These are phyloP conservation scores for Diplodia seriata DNA, from an alignment of 2,329 filamentous ascomycete genomes.

Conservation along the genomic window DNA sequence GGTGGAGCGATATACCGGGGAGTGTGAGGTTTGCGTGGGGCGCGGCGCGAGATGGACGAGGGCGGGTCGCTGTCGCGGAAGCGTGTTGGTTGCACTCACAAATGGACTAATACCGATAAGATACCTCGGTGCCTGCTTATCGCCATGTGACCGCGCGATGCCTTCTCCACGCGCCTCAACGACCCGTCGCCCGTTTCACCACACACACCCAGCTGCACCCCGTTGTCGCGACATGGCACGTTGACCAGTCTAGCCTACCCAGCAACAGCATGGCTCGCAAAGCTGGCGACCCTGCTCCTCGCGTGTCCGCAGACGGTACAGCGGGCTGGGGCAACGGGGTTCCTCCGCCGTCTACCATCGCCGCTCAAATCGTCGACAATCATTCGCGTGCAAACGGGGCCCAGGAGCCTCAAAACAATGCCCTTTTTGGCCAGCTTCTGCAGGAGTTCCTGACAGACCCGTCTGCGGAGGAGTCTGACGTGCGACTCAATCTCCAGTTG, in stretches of 20 bases:
- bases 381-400: conserved; percentile 70
- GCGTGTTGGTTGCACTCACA: neutral
- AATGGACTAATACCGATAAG: conserved; percentile 9
- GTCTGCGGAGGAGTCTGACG: conserved; percentile 65
- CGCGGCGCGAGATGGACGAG: conserved; percentile 2
- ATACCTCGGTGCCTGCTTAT: neutral
- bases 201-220: neutral
- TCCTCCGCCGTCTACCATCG: conserved; percentile 78
- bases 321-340: conserved; percentile 12
- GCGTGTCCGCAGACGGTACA: conserved; percentile 34
- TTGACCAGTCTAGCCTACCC: neutral
- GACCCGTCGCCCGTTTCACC: neutral
- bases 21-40: conserved; percentile 1
- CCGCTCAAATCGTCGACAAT: conserved; percentile 85
- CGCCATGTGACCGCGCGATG: conserved; percentile 25
- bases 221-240: conserved; percentile 18
- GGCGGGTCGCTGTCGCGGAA: conserved; percentile 18
- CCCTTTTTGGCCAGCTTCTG: conserved; percentile 77
- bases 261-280: conserved; percentile 50
- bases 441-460: conserved; percentile 63
- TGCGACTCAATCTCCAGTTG: conserved; percentile 82
- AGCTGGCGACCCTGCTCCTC: conserved; percentile 45
- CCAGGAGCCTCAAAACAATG: conserved; percentile 69
- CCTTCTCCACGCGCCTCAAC: conserved; percentile 1
- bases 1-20: neutral